Evolutionary conservation across 768 basidiomycete species (phyloP).

Genomic region (Pulveroboletus sp.): DNA sequence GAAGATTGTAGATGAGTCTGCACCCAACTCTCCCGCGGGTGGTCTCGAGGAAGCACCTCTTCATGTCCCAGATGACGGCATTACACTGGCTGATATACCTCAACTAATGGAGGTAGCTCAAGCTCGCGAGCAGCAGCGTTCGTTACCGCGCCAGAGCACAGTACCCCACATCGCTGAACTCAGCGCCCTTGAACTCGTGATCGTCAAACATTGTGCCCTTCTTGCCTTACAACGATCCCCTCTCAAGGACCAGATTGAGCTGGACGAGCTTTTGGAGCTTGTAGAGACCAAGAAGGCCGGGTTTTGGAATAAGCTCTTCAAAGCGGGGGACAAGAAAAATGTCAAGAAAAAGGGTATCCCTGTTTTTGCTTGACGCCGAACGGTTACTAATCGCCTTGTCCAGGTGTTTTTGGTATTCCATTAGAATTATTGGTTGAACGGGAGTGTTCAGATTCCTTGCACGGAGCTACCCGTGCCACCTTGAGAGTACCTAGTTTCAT

Average conservation of each 20-base stretch:
- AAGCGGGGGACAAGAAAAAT: slow-evolving; percentile 84
- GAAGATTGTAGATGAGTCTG: slow-evolving; percentile 81
- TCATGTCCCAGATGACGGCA: slow-evolving; percentile 63
- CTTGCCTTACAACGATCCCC: slow-evolving; percentile 73
- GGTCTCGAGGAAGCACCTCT: slow-evolving; percentile 38
- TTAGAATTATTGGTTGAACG: slow-evolving; percentile 90
- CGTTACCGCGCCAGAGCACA: slow-evolving; percentile 69
- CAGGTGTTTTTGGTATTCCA: slow-evolving; percentile 91
- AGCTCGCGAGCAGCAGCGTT: slow-evolving; percentile 83
- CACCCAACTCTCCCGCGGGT: slow-evolving; percentile 64
- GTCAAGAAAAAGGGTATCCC: slow-evolving; percentile 80
- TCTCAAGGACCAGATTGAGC: slow-evolving; percentile 74
- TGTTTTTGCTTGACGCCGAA: background rate
- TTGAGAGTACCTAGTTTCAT: slow-evolving; percentile 94
- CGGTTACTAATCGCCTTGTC: slow-evolving; percentile 9
- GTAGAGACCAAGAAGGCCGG: slow-evolving; percentile 89
- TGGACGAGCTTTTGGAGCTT: slow-evolving; percentile 92
- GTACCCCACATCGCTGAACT: slow-evolving; percentile 83
- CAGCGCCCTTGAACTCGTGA: slow-evolving; percentile 76
- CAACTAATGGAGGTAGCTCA: slow-evolving; percentile 90
- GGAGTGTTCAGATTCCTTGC: slow-evolving; percentile 92
- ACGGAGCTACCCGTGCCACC: slow-evolving; percentile 81
- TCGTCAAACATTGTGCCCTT: slow-evolving; percentile 89
- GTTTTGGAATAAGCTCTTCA: slow-evolving; percentile 97
- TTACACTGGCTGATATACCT: slow-evolving; percentile 93